Evolutionary conservation across 192 early-diverging fungal genomes (phyloP).

Genomic region (Coemansia sp.): DNA sequence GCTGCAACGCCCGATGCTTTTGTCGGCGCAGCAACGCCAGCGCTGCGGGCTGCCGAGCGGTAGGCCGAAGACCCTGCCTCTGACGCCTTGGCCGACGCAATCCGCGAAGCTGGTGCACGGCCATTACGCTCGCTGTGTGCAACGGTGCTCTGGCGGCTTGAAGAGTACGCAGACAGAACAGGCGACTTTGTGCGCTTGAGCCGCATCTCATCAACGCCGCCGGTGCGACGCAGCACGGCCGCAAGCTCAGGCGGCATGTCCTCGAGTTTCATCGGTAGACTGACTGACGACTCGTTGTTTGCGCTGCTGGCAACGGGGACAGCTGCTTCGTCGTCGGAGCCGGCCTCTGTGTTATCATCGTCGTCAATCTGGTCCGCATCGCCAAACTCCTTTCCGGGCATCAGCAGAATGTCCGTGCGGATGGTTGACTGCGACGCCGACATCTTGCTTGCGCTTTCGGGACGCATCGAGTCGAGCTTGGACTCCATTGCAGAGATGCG

Average conservation of each 20-base stretch:
- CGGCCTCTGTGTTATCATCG: constrained; percentile 7
- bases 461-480: constrained; percentile 23
- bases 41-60: constrained; percentile 5
- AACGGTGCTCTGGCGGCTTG: constrained; percentile 11
- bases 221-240: constrained; percentile 47
- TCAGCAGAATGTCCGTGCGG: constrained; percentile 43
- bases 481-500: constrained; percentile 37
- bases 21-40: constrained; percentile 5
- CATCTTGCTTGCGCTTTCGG: constrained; percentile 33
- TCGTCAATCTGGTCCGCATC: constrained; percentile 31
- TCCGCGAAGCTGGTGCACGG: neutral
- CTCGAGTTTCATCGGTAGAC: constrained; percentile 42
- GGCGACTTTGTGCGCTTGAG: constrained; percentile 36
- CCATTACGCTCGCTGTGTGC: neutral
- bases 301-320: constrained; percentile 26
- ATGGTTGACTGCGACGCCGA: constrained; percentile 50
- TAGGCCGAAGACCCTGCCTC: neutral
- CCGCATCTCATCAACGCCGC: constrained; percentile 30
- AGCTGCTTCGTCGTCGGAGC: constrained; percentile 37
- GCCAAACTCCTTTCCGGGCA: constrained; percentile 43
- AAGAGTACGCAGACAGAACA: neutral
- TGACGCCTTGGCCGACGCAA: neutral
- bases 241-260: constrained; percentile 51
- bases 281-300: constrained; percentile 40
- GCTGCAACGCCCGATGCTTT: neutral